phyloP scores from a whole-genome alignment of 2,329 filamentous ascomycete genomes.

The Hypoxylon sp. region DNA sequence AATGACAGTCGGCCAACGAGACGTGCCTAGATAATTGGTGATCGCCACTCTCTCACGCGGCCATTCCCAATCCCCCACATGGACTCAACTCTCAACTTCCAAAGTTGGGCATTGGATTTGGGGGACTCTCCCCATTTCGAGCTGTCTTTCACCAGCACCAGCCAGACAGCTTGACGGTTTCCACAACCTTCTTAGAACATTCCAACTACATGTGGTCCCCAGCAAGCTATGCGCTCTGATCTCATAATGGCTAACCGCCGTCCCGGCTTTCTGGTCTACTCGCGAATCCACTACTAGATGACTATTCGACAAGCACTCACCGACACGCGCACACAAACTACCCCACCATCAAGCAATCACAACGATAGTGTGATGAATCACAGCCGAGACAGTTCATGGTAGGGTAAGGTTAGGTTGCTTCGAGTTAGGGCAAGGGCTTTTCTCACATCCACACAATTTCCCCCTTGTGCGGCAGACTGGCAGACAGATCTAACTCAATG shows the following conservation, averaged over 20 bases:
- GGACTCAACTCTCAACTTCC: constrained; percentile 17
- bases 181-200: neutral
- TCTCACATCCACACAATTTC: neutral
- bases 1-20: constrained; percentile 33
- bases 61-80: constrained; percentile 19
- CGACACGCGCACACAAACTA: constrained; percentile 20
- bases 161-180: constrained; percentile 1
- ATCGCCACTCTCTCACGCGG: constrained; percentile 13
- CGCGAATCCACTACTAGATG: constrained; percentile 28
- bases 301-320: constrained; percentile 29
- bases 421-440: constrained; percentile 38
- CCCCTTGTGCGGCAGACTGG: constrained; percentile 10
- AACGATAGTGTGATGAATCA: constrained; percentile 21
- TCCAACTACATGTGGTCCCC: neutral
- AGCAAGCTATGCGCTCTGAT: constrained; percentile 10
- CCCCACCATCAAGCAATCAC: constrained; percentile 36
- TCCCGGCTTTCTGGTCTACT: constrained; percentile 24
- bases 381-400: neutral
- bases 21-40: constrained; percentile 32
- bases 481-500: constrained; percentile 7
- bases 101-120: constrained; percentile 14
- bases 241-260: constrained; percentile 22
- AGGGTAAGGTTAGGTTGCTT: constrained; percentile 18
- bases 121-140: constrained; percentile 11
- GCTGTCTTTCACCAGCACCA: neutral